Percentiles rank a stretch among this genome's conserved stretches.
Evolutionary conservation across 1,284 basidiomycete genomes (phyloP).

Genomic region (Pterulicium gracile): DNA sequence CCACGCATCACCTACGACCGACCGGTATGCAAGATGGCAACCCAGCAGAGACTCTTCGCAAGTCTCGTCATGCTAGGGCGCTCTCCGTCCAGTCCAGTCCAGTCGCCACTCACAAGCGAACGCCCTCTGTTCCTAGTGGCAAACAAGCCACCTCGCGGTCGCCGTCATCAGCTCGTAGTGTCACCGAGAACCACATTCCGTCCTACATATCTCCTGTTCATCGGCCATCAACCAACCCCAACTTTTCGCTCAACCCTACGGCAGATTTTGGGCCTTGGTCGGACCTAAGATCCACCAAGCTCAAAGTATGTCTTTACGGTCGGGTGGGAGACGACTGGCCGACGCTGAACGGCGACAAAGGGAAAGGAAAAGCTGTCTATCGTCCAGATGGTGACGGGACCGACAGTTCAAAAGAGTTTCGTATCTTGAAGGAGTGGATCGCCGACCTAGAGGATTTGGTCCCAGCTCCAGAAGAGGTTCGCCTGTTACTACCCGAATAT

Average conservation of each 20-base stretch:
- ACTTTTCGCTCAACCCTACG: constrained; percentile 46
- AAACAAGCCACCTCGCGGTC: constrained; percentile 9
- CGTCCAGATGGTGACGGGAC: neutral
- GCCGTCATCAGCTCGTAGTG: constrained; percentile 10
- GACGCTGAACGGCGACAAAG: constrained; percentile 30
- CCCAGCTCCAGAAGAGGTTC: constrained; percentile 52
- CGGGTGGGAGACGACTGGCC: constrained; percentile 18
- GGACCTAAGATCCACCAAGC: constrained; percentile 33
- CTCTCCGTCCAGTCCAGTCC: no score
- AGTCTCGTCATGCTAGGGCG: no score
- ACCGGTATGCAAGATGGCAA: no score
- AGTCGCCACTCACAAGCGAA: constrained; percentile 17
- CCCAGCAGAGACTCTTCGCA: no score
- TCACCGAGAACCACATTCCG: constrained; percentile 22
- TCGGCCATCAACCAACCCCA: constrained; percentile 65
- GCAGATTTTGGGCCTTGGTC: constrained; percentile 37
- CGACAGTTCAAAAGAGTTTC: constrained; percentile 39
- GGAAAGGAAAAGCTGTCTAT: constrained; percentile 23
- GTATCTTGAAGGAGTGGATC: constrained; percentile 57
- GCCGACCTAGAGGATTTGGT: constrained; percentile 51
- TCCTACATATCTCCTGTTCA: constrained; percentile 66
- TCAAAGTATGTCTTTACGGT: constrained; percentile 26
- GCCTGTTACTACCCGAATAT: constrained; percentile 14
- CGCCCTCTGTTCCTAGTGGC: constrained; percentile 11
- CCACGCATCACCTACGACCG: no score